phyloP scores from a whole-genome alignment of 2,329 filamentous ascomycete genomes.

The Gremmenia infestans region DNA sequence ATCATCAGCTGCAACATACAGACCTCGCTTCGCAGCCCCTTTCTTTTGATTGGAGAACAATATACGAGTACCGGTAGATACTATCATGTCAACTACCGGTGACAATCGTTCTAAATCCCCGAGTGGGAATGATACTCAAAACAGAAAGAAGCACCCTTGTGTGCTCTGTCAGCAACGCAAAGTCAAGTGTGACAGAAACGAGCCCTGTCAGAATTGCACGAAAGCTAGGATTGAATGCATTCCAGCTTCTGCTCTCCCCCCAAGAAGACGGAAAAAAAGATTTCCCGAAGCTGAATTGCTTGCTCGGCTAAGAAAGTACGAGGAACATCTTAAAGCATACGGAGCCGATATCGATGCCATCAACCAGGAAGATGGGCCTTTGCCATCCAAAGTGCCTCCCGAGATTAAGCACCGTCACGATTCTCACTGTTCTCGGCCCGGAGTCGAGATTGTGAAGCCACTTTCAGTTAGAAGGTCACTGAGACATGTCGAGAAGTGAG shows the following conservation, averaged over 20 bases:
- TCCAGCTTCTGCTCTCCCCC: constrained; percentile 18
- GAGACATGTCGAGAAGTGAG: constrained; percentile 15
- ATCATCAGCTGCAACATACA: background rate
- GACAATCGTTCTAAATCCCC: background rate
- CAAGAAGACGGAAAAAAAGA: constrained; percentile 22
- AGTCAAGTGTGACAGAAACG: constrained; percentile 26
- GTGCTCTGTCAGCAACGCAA: constrained; percentile 27
- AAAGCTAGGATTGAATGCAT: constrained; percentile 24
- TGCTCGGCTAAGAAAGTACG: constrained; percentile 24
- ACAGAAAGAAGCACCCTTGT: constrained; percentile 17
- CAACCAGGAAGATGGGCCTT: constrained; percentile 9
- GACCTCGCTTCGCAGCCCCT: background rate
- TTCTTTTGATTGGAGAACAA: background rate
- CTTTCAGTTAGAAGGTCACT: constrained; percentile 12
- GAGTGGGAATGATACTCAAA: background rate
- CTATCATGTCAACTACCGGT: background rate
- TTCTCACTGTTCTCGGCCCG: too few relatives aligned
- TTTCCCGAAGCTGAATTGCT: constrained; percentile 28
- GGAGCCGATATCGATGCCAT: constrained; percentile 26
- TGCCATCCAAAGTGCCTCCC: background rate
- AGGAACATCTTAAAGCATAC: constrained; percentile 20
- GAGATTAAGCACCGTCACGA: background rate
- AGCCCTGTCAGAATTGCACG: constrained; percentile 25
- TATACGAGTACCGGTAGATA: background rate
- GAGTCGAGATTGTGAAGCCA: background rate